Conservation (phyloP, 176 grass and related monocot species). For the bread wheat (Triticum aestivum) region IWGSC_CS_RefSeq_v2.1 NC_057797.1:106224166-106224665, state of each 20-base stretch:
- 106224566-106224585: too few species aligned
- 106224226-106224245: slow-evolving; percentile 6
- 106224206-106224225: slow-evolving; percentile 1
- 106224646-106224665: slow-evolving; percentile 4
- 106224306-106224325: not conserved
- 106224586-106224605: not conserved
- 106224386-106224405: slow-evolving; percentile 8
- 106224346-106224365: not conserved
- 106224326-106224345: slow-evolving; percentile 1
- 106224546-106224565: not conserved
- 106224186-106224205: not conserved
- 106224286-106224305: not conserved
- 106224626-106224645: not conserved
- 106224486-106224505: not conserved
- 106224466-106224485: not conserved
- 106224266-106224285: slow-evolving; percentile 13
- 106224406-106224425: not conserved
- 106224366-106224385: not conserved
- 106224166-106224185: not conserved
- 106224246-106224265: slow-evolving; percentile 20
- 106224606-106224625: not conserved
- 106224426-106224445: slow-evolving; percentile 8
- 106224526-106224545: not conserved
- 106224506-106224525: not conserved
- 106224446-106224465: not conserved